phyloP scores from a whole-genome alignment of 352 stramenopile genomes.

The Phytophthora cactorum region DNA sequence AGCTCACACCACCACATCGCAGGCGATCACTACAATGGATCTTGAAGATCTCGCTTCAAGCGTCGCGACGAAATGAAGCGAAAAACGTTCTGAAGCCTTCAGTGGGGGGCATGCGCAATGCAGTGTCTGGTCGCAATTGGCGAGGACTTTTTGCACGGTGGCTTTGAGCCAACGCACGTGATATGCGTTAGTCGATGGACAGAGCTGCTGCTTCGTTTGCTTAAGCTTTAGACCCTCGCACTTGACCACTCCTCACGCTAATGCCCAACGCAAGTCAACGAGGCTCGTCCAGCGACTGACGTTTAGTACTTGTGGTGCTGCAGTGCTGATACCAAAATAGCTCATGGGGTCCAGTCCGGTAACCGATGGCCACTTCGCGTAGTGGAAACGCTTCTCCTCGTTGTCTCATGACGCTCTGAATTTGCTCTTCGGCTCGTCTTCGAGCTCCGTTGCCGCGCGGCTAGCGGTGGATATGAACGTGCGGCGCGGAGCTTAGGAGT shows the following conservation, averaged over 20 bases:
- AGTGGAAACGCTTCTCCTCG: conserved; percentile 18
- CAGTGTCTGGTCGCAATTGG: conserved; percentile 25
- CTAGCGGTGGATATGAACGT: neutral
- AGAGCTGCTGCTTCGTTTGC: conserved; percentile 8
- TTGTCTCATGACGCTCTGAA: conserved; percentile 33
- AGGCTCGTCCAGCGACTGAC: conserved; percentile 23
- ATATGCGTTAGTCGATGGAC: conserved; percentile 15
- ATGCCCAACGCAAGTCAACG: conserved; percentile 10
- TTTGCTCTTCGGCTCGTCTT: conserved; percentile 16
- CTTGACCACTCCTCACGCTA: conserved; percentile 5
- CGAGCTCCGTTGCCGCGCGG: neutral
- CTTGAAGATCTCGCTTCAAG: conserved; percentile 14
- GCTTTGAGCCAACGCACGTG: conserved; percentile 4
- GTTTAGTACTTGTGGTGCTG: conserved; percentile 12
- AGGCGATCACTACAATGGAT: conserved; percentile 16
- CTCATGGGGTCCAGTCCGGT: conserved; percentile 9
- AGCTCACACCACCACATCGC: conserved; percentile 23
- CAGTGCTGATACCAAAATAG: conserved; percentile 10
- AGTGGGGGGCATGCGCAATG: conserved; percentile 5
- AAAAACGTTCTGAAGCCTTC: conserved; percentile 8
- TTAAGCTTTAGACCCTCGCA: conserved; percentile 2
- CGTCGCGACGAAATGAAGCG: conserved; percentile 26
- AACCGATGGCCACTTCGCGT: conserved; percentile 30
- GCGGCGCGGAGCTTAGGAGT: no score
- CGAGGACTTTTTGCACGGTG: neutral